Conservation (phyloP, 2,329 filamentous ascomycete species). For the Pseudogymnoascus sp. region DNA sequence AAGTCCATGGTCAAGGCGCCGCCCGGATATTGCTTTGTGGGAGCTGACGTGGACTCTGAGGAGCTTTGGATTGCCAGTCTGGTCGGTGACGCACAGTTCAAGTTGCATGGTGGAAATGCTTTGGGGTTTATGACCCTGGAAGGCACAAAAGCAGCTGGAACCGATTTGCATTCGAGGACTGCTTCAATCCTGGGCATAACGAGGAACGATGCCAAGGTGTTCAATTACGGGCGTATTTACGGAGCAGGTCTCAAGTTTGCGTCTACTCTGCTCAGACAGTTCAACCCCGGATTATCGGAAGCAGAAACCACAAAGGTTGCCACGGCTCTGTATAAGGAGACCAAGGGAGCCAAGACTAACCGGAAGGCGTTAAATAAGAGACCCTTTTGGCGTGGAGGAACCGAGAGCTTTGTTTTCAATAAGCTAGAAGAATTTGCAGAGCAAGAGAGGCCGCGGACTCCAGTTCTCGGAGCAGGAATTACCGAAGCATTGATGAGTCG, state of each 20-base stretch:
- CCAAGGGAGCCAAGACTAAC: slow-evolving; percentile 81
- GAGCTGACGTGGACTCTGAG: slow-evolving; percentile 93
- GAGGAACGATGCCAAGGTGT: slow-evolving; percentile 90
- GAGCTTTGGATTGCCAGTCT: slow-evolving; percentile 97
- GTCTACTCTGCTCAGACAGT: slow-evolving; percentile 80
- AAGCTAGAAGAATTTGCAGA: slow-evolving; percentile 96
- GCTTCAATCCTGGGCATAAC: slow-evolving; percentile 89
- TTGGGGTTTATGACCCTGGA: slow-evolving; percentile 99
- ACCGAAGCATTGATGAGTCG: slow-evolving; percentile 89
- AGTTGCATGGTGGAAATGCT: slow-evolving; percentile 90
- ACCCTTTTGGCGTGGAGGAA: slow-evolving; percentile 90
- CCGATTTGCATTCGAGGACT: slow-evolving; percentile 89
- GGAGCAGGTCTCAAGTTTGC: slow-evolving; percentile 96
- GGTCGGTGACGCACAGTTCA: slow-evolving; percentile 89
- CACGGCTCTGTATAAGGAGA: slow-evolving; percentile 73
- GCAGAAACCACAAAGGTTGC: slow-evolving; percentile 69
- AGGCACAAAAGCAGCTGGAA: slow-evolving; percentile 87
- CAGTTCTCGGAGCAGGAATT: slow-evolving; percentile 88
- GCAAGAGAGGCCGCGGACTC: slow-evolving; percentile 82
- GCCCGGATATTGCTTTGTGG: slow-evolving; percentile 84
- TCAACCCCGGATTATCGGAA: slow-evolving; percentile 80
- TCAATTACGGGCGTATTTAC: slow-evolving; percentile 98
- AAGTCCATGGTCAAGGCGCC: slow-evolving; percentile 96
- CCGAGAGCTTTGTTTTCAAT: slow-evolving; percentile 97
- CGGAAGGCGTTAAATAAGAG: slow-evolving; percentile 64